Evolutionary conservation across 345 rosid species (phyloP), one percentile per base, ranked within the genome.

Genomic region (Eucalyptus victrix): DNA sequence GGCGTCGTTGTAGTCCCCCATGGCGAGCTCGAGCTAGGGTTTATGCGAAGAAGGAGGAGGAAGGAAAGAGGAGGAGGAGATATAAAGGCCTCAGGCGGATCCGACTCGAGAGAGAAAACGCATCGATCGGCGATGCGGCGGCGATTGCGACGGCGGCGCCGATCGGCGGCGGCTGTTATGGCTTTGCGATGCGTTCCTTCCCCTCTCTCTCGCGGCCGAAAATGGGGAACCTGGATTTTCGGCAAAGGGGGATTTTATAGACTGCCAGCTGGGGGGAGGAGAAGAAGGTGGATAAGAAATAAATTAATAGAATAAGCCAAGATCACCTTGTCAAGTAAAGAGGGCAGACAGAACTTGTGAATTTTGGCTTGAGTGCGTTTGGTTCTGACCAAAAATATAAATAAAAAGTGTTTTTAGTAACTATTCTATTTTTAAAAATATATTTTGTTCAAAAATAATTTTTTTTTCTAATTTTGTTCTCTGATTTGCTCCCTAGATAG

Each of bases 1-100:
- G 87, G 97, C 93, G 89, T 96, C 99, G 91, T 91, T 95, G 93
- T 87, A 92, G 92, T 96, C 98, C 53, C 97, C 98, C 99, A 97
- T 90, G 89, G 49, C 49, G 90, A 76, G 60, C 53, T 88, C 87
- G 90, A 67, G 90, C 76, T 87, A 90, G 91, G 89, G 89, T 87
- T 87, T 87, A 17, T 16, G 50, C 32, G 47, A 32, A 17, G 19
- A 6, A n/a, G 62, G 2, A 56, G 28, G 62, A 56, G 30, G 62
- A 10, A 26, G 62, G 13, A 26, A 56, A 24, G 62, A 11, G 30
- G 8, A 18, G 80, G 23, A 32, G 17, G 5, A 40, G 47, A 76
- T 6, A 21, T 3, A 4, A 18, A 40, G 30, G 83, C 83, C 47
- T 76, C 83, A 76, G 28, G 30, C 47, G 47, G 47, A 76, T 76